Percentiles rank a stretch among this genome's conserved stretches.
phyloP scores from a whole-genome alignment of 139 green algal species.

The Nannochloris sp. region DNA sequence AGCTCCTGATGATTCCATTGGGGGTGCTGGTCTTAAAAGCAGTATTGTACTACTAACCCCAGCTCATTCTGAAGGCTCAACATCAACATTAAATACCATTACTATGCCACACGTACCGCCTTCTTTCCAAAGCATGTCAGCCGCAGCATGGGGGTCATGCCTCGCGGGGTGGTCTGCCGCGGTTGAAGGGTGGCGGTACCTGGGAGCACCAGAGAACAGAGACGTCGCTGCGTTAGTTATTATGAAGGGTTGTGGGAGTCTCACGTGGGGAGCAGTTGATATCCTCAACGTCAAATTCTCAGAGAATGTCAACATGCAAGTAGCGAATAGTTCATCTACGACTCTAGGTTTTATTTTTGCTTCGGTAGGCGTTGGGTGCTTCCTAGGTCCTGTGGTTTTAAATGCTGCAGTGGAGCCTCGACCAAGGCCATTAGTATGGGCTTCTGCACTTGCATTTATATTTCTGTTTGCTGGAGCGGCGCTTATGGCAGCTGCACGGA shows the following conservation, averaged over 20 bases:
- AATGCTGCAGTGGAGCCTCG: conserved; percentile 17
- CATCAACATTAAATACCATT: no score
- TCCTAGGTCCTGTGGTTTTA: conserved; percentile 33
- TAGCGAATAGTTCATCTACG: conserved; percentile 1
- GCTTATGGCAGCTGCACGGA: conserved; percentile 19
- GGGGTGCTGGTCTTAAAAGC: no score
- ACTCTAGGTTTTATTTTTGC: conserved; percentile 46
- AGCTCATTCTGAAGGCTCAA: no score
- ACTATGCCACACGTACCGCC: no score
- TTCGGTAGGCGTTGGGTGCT: conserved; percentile 34
- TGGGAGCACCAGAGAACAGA: neutral
- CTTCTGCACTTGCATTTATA: conserved; percentile 1
- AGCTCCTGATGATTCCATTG: neutral
- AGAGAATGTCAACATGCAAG: conserved; percentile 32
- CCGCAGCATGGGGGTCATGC: neutral
- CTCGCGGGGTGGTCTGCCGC: neutral
- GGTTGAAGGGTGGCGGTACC: conserved; percentile 9
- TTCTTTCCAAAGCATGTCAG: no score
- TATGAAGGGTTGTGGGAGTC: conserved; percentile 11
- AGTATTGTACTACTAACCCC: no score
- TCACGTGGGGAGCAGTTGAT: conserved; percentile 24
- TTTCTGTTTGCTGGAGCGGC: conserved; percentile 11
- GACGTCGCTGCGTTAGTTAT: conserved; percentile 16
- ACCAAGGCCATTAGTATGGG: conserved; percentile 6
- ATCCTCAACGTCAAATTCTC: conserved; percentile 25